These are phyloP conservation scores for Sphagnum tenellum DNA, from an alignment of 225 moss, liverwort and hornwort species.

Conservation along the genomic window DNA sequence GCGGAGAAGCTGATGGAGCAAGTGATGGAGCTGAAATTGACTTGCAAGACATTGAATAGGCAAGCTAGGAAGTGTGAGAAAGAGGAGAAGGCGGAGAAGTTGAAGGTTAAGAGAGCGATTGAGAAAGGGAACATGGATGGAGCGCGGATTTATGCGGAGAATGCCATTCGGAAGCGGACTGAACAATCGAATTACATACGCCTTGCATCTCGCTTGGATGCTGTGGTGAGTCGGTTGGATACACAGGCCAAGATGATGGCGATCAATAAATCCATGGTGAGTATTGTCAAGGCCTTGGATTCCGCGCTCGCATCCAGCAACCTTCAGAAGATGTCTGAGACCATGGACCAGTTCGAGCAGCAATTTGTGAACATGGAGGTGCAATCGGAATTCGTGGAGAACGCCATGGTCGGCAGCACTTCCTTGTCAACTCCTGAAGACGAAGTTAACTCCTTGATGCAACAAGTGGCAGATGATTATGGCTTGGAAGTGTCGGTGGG, in stretches of 20 bases:
- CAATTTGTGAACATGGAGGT: constrained; percentile 8
- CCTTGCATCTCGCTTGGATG: constrained; percentile 1
- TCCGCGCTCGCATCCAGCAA: constrained; percentile 1
- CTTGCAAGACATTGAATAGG: constrained; percentile 1
- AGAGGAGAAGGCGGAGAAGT: constrained; percentile 5
- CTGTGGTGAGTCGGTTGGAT: constrained; percentile 2
- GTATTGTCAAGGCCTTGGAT: constrained; percentile 1
- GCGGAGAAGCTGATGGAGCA: constrained; percentile 7
- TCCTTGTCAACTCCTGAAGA: constrained; percentile 3
- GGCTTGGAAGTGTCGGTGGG: constrained; percentile 3
- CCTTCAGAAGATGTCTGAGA: constrained; percentile 4
- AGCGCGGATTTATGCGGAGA: constrained; percentile 4
- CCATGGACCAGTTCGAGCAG: constrained; percentile 6
- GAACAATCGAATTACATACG: constrained; percentile 2
- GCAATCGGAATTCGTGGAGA: constrained; percentile 7
- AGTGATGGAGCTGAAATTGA: constrained; percentile 4
- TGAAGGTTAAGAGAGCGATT: constrained; percentile 2
- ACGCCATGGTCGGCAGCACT: constrained; percentile 3
- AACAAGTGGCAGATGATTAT: constrained; percentile 7
- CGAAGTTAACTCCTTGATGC: constrained; percentile 3
- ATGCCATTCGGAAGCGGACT: constrained; percentile 2
- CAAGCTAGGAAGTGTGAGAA: constrained; percentile 5
- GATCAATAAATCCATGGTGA: constrained; percentile 7
- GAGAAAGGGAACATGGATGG: constrained; percentile 9
- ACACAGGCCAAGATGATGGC: constrained; percentile 6